Base-by-base conservation (phyloP, 176 grass and related monocot species). In the Lolium multiflorum region DNA sequence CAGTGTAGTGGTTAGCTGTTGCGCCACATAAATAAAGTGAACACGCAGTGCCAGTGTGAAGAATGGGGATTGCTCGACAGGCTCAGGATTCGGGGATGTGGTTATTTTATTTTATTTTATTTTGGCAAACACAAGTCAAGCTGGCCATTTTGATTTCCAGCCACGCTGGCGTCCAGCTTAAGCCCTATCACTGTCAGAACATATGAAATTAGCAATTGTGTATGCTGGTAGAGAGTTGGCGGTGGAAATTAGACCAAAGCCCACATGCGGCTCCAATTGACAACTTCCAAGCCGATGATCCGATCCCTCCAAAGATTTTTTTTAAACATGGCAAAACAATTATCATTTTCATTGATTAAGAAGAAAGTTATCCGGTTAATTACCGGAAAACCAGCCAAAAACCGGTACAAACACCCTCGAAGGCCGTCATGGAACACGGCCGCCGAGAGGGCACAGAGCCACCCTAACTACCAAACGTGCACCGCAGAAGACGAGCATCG, bases 1-100 rank as follows among this genome's bases (percentile, higher is more conserved):
- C 15, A 2, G 5, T 54, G 17, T 43, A 71, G 80, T 64, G 35
- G 72, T 79, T 87, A 31, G 66, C 68, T 66, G 67, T 74, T 21
- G 21, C 18, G 52, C 43, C 16, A 24, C n/a, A 80, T 79, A 43
- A 63, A 43, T 14, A 49, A 15, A 28, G 38, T n/a, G 5, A 38
- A 14, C 61, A 78, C 38, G 17, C 61, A 17, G 13, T 14, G 9
- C 3, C 10, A 9, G 3, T 59, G 18, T 21, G 57, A 10, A 8
- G 52, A 55, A 14, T 6, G 11, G 21, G 59, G 9, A 62, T 13
- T 9, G 60, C 60, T 14, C 4, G 52, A n/a, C n/a, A n/a, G 16
- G 16, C 4, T 20, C 9, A 9, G 2, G 51, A 4, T 11, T 61
- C 7, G 58, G 10, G 20, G 58, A 61, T 61, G 58, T 10, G n/a